Base-by-base conservation (phyloP, 495 filamentous ascomycete genomes). In the Lasiosphaeria hispida region DNA sequence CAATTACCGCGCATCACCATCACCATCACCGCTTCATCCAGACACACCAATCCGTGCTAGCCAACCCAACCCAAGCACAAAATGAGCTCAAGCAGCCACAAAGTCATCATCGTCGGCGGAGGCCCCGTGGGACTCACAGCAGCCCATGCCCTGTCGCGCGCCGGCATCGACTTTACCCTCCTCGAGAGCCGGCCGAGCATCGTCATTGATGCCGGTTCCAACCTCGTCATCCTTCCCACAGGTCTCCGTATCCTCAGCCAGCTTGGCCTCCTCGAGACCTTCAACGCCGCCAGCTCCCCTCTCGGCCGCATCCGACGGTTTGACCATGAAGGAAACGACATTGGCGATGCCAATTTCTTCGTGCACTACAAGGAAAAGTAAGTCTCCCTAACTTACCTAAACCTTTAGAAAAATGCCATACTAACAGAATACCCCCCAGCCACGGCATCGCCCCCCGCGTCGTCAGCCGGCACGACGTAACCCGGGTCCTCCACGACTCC, bases 71-170 rank as follows among this genome's bases (percentile, higher is more conserved):
- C 23, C 23, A 53, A n/a, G 10, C n/a, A 11, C 49, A 41, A 18
- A 15, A 52, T 52, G 49, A 52, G 49, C 36, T 13, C 49, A 4
- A 4, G 10, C 15, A 38, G 17, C 7, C 47, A 82, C 65, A 75
- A 70, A 38, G 78, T 78, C 35, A 69, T 85, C 37, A 75, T 85
- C 40, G 75, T 77, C 7, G 82, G 81, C n/a, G 80, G 78, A 6
- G 75, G 75, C 6, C 71, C 83, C 10, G 69, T 77, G 1, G 78
- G 78, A 0, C 63, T 85, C 2, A 77, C 76, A 0, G 61, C 81
- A 1, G 79, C 82, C 0, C 73, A 81, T 45, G 66, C 64, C 13
- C 68, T 85, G 10, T 55, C 65, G 0, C 62, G 64, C 33, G 68
- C 68, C 2, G 65, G 66, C 10, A 79, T 85, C 54, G 76, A 80